Percentiles rank a stretch among this genome's conserved stretches.
Conservation (phyloP, 1,284 basidiomycete genomes). For the Kwoniella shivajii region DNA sequence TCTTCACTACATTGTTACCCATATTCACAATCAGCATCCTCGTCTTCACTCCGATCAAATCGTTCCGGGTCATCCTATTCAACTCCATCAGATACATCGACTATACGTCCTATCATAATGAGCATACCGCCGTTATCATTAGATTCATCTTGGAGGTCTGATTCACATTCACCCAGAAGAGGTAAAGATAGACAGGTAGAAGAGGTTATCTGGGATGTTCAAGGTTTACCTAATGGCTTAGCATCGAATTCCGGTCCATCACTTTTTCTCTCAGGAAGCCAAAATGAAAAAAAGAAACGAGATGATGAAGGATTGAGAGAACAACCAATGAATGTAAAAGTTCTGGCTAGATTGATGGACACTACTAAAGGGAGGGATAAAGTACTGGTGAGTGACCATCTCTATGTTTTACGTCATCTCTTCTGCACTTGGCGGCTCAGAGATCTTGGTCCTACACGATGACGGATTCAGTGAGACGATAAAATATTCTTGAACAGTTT, state of each 20-base stretch:
- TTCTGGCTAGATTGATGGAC: conserved; percentile 45
- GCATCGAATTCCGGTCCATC: background rate
- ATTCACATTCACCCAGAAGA: background rate
- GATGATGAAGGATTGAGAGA: conserved; percentile 13
- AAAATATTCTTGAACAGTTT: too few species aligned
- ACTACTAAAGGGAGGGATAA: conserved; percentile 50
- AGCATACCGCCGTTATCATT: background rate
- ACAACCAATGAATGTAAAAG: conserved; percentile 27
- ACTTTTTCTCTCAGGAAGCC: background rate
- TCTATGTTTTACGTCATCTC: background rate
- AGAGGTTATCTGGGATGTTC: conserved; percentile 7
- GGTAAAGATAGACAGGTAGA: conserved; percentile 3
- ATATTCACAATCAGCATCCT: too few species aligned
- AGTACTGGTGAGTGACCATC: conserved; percentile 39
- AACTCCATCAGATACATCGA: too few species aligned
- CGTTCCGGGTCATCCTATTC: too few species aligned
- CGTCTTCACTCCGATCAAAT: too few species aligned
- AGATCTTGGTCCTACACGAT: too few species aligned
- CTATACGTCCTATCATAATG: background rate
- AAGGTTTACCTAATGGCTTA: background rate
- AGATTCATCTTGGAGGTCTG: background rate
- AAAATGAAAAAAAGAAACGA: conserved; percentile 1
- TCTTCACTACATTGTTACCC: too few species aligned
- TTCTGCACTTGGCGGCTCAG: background rate
- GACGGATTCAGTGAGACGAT: too few species aligned